Evolutionary conservation across 2,329 filamentous ascomycete species (phyloP).

Genomic region (Hypoxylon rubiginosum): DNA sequence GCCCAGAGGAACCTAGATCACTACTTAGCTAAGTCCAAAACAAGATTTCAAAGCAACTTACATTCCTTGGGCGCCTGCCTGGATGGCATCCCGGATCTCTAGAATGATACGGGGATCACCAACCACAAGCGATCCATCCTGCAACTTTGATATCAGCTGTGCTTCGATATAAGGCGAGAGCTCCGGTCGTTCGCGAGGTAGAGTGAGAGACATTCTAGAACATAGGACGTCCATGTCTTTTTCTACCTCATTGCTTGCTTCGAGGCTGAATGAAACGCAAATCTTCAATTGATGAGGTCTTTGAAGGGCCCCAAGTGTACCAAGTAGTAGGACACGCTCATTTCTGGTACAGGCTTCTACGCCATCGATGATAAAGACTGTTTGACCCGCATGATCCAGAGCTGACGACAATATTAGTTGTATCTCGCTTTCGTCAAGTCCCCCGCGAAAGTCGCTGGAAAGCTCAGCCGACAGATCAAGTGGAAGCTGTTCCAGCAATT

Average conservation of each 20-base stretch:
- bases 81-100: conserved; percentile 37
- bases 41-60: not conserved
- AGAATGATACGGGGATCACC: conserved; percentile 26
- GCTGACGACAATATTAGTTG: not conserved
- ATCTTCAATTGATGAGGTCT: not conserved
- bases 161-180: conserved; percentile 22
- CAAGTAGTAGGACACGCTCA: not conserved
- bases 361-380: conserved; percentile 20
- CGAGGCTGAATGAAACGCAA: conserved; percentile 23
- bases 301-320: not conserved
- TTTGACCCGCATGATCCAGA: not conserved
- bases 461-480: not conserved
- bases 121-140: conserved; percentile 16
- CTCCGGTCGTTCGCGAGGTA: conserved; percentile 25
- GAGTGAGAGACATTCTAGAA: conserved; percentile 1
- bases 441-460: not conserved
- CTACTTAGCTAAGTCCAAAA: not conserved
- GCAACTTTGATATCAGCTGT: conserved; percentile 12
- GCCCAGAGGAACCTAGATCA: conserved; percentile 53
- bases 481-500: conserved; percentile 21
- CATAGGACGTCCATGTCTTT: conserved; percentile 5
- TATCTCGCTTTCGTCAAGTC: conserved; percentile 1
- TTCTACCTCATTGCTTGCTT: conserved; percentile 6
- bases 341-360: not conserved
- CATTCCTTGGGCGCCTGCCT: conserved; percentile 53